Percentiles rank a stretch among this genome's conserved stretches.
These are phyloP conservation scores for Magnolia sinica DNA, from an alignment of 164 flowering plant genomes.

Conservation along the genomic window DNA sequence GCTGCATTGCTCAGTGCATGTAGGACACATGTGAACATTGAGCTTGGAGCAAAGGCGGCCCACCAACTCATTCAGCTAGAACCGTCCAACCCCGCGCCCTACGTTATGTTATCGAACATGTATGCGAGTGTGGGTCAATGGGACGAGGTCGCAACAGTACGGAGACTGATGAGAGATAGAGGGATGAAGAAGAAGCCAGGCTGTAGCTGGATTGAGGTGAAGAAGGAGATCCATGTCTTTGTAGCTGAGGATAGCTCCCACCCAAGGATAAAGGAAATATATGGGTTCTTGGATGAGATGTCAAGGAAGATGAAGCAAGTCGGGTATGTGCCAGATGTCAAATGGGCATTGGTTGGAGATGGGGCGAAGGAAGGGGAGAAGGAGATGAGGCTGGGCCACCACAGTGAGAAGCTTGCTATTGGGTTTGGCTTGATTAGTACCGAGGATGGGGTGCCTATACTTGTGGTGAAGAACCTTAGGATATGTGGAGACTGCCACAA, in stretches of 20 bases:
- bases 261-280: conserved; percentile 61
- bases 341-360: conserved; percentile 57
- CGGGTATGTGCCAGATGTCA: conserved; percentile 66
- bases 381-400: conserved; percentile 53
- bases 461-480: conserved; percentile 69
- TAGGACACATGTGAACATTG: conserved; percentile 60
- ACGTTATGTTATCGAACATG: conserved; percentile 65
- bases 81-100: conserved; percentile 63
- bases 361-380: conserved; percentile 46
- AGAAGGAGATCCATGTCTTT: conserved; percentile 55
- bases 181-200: conserved; percentile 78
- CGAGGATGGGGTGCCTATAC: conserved; percentile 48
- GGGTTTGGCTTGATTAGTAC: conserved; percentile 59
- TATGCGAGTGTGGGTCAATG: conserved; percentile 55
- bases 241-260: conserved; percentile 75
- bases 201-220: conserved; percentile 79
- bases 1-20: conserved; percentile 73
- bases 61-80: conserved; percentile 48
- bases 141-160: conserved; percentile 45
- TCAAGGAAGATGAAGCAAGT: conserved; percentile 45
- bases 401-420: conserved; percentile 85
- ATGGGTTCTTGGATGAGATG: conserved; percentile 54
- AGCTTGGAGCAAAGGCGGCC: conserved; percentile 68
- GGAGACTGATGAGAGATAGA: conserved; percentile 54
- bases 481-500: conserved; percentile 85